Conservation (phyloP, 805 yeast genomes). For the Nematodospora valgi region DNA sequence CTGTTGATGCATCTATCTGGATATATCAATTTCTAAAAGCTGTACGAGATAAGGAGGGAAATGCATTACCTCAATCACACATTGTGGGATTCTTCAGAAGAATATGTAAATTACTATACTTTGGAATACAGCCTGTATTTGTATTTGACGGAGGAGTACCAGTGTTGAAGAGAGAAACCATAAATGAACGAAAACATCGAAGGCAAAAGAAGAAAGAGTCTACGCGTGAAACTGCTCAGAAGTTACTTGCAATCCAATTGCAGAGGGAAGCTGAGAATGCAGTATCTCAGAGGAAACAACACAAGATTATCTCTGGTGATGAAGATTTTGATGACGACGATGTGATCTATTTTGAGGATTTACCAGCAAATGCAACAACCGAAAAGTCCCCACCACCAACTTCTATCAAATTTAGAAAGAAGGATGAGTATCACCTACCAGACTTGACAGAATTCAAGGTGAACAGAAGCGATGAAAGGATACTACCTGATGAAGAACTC, state of each 20-base stretch:
- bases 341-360: conserved; percentile 16
- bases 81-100: conserved; percentile 94
- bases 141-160: conserved; percentile 98
- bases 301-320: conserved; percentile 2
- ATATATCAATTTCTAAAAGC: conserved; percentile 95
- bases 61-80: conserved; percentile 74
- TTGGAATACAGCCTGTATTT: conserved; percentile 85
- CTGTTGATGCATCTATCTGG: conserved; percentile 99
- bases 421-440: conserved; percentile 88
- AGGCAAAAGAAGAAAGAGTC: conserved; percentile 71
- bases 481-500: conserved; percentile 71
- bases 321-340: conserved; percentile 12
- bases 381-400: conserved; percentile 7
- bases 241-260: conserved; percentile 73
- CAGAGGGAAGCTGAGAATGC: conserved; percentile 49
- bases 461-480: conserved; percentile 60
- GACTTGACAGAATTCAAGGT: conserved; percentile 54
- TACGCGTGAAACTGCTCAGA: conserved; percentile 73
- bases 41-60: conserved; percentile 82
- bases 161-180: conserved; percentile 71
- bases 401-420: conserved; percentile 37
- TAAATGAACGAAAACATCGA: conserved; percentile 65
- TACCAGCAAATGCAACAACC: conserved; percentile 10
- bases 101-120: conserved; percentile 82
- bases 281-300: neutral